phyloP scores from a whole-genome alignment of 345 rosid genomes.

The Citrus unshiu region DNA sequence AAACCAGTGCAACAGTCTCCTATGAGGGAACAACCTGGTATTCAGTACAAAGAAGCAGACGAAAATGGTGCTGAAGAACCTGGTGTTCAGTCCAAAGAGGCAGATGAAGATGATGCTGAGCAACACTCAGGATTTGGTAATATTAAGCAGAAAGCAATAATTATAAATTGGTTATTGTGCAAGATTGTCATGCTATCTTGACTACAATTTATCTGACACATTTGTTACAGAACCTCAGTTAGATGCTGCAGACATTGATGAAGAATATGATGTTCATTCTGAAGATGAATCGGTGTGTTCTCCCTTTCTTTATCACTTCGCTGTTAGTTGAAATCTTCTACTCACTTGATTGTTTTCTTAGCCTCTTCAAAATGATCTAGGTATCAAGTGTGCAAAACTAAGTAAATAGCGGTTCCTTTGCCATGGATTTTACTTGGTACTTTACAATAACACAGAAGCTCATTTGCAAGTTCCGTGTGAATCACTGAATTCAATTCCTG shows the following conservation, averaged over 20 bases:
- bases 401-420: neutral
- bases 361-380: neutral
- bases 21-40: conserved; percentile 23
- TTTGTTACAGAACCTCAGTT: conserved; percentile 40
- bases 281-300: conserved; percentile 74
- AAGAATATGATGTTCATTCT: conserved; percentile 56
- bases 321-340: neutral
- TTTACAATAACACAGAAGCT: neutral
- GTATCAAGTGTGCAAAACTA: neutral
- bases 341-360: neutral
- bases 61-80: conserved; percentile 10
- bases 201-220: neutral
- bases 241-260: conserved; percentile 54
- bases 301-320: conserved; percentile 17
- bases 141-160: conserved; percentile 38
- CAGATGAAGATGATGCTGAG: conserved; percentile 26
- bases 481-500: neutral
- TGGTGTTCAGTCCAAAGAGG: conserved; percentile 27
- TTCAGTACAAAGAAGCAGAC: conserved; percentile 16
- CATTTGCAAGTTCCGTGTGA: neutral
- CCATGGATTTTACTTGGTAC: neutral
- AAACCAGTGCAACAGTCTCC: conserved; percentile 38
- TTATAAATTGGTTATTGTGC: neutral
- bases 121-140: conserved; percentile 30
- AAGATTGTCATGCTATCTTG: conserved; percentile 3